Conservation (phyloP, 139 green algal species). For the Chlorella sp. region DNA sequence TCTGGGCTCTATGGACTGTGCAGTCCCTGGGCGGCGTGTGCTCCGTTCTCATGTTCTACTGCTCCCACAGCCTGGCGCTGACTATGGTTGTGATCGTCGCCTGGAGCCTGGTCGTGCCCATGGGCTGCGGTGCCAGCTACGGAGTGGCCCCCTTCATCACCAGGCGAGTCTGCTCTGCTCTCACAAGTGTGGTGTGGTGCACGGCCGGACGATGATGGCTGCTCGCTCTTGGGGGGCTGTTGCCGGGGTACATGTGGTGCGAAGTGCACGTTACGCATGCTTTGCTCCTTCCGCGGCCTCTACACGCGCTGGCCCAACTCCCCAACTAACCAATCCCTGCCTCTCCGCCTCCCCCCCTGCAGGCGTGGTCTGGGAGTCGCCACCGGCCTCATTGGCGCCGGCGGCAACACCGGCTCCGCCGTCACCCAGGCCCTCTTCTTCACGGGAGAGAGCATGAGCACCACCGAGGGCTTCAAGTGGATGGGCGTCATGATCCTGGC, state of each 20-base stretch:
- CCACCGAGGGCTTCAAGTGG: conserved; percentile 58
- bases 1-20: conserved; percentile 77
- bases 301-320: too few relatives aligned
- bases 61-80: conserved; percentile 60
- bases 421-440: conserved; percentile 95
- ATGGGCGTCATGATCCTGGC: conserved; percentile 79
- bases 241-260: too few relatives aligned
- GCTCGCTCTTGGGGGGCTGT: too few relatives aligned
- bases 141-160: conserved; percentile 87
- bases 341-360: background rate
- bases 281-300: background rate
- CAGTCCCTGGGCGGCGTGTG: conserved; percentile 78
- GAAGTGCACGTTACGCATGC: too few relatives aligned
- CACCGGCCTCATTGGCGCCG: conserved; percentile 90
- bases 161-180: too few relatives aligned
- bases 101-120: conserved; percentile 75
- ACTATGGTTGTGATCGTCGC: conserved; percentile 88
- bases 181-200: too few relatives aligned
- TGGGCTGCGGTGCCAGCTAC: conserved; percentile 73
- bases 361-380: conserved; percentile 80
- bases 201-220: too few relatives aligned
- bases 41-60: conserved; percentile 81
- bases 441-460: conserved; percentile 56
- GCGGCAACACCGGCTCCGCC: conserved; percentile 88
- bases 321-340: background rate